Base-by-base conservation (phyloP, 495 filamentous ascomycete species). In the Aspergillus sclerotioniger region DNA sequence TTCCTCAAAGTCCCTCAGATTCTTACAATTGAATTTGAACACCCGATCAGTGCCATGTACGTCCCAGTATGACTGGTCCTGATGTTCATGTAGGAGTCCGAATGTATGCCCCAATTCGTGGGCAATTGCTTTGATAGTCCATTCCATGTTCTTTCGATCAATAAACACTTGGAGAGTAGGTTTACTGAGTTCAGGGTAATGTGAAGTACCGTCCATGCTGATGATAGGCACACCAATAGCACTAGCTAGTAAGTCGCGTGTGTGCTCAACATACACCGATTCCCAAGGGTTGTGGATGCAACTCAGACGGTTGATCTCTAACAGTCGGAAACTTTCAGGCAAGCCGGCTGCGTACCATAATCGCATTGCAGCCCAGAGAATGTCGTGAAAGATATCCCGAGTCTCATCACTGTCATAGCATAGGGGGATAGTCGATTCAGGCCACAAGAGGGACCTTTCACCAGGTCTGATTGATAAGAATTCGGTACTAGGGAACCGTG, bases 91-190 rank as follows among this genome's bases (percentile, higher is more conserved):
- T 0, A n/a, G 6, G 3, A 62, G 43, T 15, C 59, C 59, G 12
- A 39, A 58, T 5, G 21, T n/a, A 46, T 62, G 59, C 4, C 59
- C 59, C 20, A 62, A 3, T 20, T 54, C 54, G 32, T 62, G 59
- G 2, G 55, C 54, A 33, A 58, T 31, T n/a, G 49, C 29, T 1
- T 6, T 21, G 15, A 49, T n/a, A 20, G 16, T 15, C 16, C 33
- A 15, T 2, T 32, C 25, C 0, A 2, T 1, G n/a, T 44, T 0
- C 0, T 19, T 1, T 3, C 2, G 8, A 17, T 21, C 10, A 13
- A 29, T n/a, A 20, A 20, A 49, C 2, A 31, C 20, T 1, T 29
- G 1, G 10, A 49, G 21, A 5, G 17, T 12, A 7, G 20, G n/a
- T 10, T 2, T 21, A 15, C 6, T 21, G n/a, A 25, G 4, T 4